Evolutionary conservation across 768 basidiomycete genomes (phyloP).

Genomic region (Saitozyma sp.): DNA sequence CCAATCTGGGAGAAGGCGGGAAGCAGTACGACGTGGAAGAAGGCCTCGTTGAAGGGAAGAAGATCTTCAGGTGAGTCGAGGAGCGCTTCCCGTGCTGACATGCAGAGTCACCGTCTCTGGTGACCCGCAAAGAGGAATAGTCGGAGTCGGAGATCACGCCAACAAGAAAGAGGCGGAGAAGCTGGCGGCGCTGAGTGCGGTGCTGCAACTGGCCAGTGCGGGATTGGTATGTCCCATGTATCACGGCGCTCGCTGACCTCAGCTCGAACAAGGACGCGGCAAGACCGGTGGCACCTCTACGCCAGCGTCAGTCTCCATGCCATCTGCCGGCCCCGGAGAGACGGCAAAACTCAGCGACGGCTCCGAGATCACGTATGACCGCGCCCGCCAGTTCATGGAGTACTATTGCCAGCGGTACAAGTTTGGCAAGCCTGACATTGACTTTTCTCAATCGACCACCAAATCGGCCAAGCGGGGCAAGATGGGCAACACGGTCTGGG

Average conservation of each 20-base stretch:
- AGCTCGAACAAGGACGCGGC: no score
- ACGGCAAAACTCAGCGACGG: slow-evolving; percentile 63
- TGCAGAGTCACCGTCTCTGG: slow-evolving; percentile 48
- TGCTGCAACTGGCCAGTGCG: slow-evolving; percentile 65
- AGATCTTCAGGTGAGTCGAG: slow-evolving; percentile 58
- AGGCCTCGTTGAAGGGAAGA: slow-evolving; percentile 46
- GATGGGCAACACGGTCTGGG: slow-evolving; percentile 19
- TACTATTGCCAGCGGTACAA: slow-evolving; percentile 82
- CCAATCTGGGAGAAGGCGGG: slow-evolving; percentile 30
- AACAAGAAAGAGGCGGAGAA: slow-evolving; percentile 67
- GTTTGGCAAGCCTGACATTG: slow-evolving; percentile 72
- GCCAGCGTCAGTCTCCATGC: background rate
- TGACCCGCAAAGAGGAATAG: slow-evolving; percentile 23
- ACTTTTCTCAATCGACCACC: slow-evolving; percentile 55
- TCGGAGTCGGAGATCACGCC: slow-evolving; percentile 65
- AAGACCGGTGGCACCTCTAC: no score
- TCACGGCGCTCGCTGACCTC: no score
- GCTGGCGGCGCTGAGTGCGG: slow-evolving; percentile 72
- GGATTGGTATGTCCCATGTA: no score
- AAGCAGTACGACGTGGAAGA: slow-evolving; percentile 48
- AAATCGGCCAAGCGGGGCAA: slow-evolving; percentile 20
- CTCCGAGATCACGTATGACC: slow-evolving; percentile 65
- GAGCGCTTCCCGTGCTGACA: background rate
- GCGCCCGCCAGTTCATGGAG: slow-evolving; percentile 87
- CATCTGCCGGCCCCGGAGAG: slow-evolving; percentile 16